phyloP scores from a whole-genome alignment of 2,329 filamentous ascomycete genomes.

The Fusarium chaquense region DNA sequence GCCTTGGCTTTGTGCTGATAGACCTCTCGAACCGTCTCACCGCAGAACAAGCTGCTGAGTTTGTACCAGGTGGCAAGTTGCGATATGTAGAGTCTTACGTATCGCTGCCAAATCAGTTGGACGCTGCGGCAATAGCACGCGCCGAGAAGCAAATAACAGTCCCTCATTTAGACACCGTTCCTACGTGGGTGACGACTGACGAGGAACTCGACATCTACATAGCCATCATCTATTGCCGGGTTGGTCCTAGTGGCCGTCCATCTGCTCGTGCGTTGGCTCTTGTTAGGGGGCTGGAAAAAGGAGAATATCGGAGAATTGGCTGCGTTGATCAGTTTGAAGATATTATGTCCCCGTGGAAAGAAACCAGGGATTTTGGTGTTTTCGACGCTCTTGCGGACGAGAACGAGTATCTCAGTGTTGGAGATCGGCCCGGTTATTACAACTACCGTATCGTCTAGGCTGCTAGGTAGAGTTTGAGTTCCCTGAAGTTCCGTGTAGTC shows the following conservation, averaged over 20 bases:
- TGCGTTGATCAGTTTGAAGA: constrained; percentile 5
- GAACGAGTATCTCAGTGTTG: constrained; percentile 22
- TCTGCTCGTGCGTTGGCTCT: constrained; percentile 22
- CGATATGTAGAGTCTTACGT: constrained; percentile 25
- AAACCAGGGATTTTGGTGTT: constrained; percentile 24
- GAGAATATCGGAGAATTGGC: constrained; percentile 35
- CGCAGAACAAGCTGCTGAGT: constrained; percentile 30
- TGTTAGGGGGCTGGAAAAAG: constrained; percentile 18
- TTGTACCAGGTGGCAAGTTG: constrained; percentile 31
- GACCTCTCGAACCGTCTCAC: constrained; percentile 28
- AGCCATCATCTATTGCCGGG: constrained; percentile 24
- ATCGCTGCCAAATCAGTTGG: neutral
- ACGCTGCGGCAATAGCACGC: neutral
- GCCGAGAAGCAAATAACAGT: neutral
- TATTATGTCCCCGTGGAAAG: constrained; percentile 3
- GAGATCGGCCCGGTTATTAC: constrained; percentile 12
- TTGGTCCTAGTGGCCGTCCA: neutral
- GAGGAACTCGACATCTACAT: constrained; percentile 19
- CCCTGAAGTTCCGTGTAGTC: neutral
- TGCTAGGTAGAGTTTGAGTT: neutral
- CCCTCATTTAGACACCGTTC: constrained; percentile 21
- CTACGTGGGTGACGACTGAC: neutral
- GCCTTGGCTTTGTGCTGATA: constrained; percentile 21
- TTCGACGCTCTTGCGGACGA: constrained; percentile 22
- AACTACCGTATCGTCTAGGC: constrained; percentile 33